A percentile compares a stretch with the other conserved stretches of the same genome.
Conservation (phyloP, 352 stramenopile species). For the Phytophthora meadii region DNA sequence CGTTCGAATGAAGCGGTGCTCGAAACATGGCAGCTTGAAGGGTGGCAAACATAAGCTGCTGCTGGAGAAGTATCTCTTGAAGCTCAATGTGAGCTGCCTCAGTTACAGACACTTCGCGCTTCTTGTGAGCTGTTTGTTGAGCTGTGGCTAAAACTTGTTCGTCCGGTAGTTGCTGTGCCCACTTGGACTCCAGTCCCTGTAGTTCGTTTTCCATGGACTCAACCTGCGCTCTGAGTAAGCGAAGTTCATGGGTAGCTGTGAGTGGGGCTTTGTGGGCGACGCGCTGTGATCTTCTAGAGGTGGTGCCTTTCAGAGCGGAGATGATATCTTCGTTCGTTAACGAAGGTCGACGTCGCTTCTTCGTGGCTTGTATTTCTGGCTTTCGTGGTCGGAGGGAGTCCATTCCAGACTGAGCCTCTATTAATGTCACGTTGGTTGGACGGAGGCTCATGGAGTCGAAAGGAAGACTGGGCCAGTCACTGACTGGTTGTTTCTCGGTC, state of each 20-base stretch:
- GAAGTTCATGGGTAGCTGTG: conserved; percentile 38
- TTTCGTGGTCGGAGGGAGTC: conserved; percentile 8
- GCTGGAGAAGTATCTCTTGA: conserved; percentile 35
- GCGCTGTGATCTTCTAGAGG: conserved; percentile 8
- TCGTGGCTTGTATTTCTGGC: conserved; percentile 2
- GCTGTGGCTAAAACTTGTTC: conserved; percentile 18
- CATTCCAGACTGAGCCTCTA: not conserved
- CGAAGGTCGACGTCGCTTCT: conserved; percentile 16
- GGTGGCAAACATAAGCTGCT: conserved; percentile 44
- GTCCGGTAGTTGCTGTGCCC: conserved; percentile 32
- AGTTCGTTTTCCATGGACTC: conserved; percentile 41
- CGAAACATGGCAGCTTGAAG: conserved; percentile 35
- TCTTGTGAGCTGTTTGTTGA: conserved; percentile 30
- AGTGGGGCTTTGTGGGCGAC: conserved; percentile 18
- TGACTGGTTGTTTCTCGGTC: not conserved
- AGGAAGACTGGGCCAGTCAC: not conserved
- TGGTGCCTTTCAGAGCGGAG: conserved; percentile 3
- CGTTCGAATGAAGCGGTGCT: conserved; percentile 37
- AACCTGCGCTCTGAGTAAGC: conserved; percentile 31
- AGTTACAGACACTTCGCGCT: conserved; percentile 15
- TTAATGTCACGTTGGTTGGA: conserved; percentile 4
- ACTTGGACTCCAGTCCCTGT: conserved; percentile 22
- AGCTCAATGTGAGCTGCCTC: conserved; percentile 30
- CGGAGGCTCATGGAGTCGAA: not conserved
- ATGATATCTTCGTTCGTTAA: conserved; percentile 19